These are phyloP conservation scores for Rubroboletus satanas DNA, from an alignment of 768 basidiomycete genomes.

Conservation along the genomic window DNA sequence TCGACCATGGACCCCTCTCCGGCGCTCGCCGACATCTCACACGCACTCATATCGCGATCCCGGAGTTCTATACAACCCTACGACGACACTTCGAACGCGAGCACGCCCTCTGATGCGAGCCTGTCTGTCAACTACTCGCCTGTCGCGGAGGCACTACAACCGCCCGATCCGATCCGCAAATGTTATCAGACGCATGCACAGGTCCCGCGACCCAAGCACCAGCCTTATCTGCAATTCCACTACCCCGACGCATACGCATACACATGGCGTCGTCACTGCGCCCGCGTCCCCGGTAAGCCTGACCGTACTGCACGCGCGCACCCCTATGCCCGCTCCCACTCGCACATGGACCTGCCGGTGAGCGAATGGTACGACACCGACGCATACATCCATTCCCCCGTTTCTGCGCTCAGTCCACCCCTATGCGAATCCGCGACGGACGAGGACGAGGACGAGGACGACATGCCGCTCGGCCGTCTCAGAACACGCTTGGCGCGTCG, in stretches of 20 bases:
- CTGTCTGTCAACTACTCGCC: not conserved
- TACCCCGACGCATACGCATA: slow-evolving; percentile 10
- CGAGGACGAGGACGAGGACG: slow-evolving; percentile 12
- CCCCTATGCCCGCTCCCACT: slow-evolving; percentile 4
- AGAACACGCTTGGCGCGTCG: slow-evolving; percentile 8
- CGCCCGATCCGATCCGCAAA: not conserved
- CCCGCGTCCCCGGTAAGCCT: slow-evolving; percentile 16
- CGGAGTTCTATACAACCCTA: slow-evolving; percentile 15
- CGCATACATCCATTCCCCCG: slow-evolving; percentile 15
- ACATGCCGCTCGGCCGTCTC: slow-evolving; percentile 14
- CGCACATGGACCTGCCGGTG: not conserved
- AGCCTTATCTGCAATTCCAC: slow-evolving; percentile 5
- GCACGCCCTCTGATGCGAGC: slow-evolving; percentile 3
- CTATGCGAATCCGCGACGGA: not conserved
- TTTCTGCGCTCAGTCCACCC: slow-evolving; percentile 19
- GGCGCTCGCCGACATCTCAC: slow-evolving; percentile 5
- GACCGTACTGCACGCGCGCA: not conserved
- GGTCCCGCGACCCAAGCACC: not conserved
- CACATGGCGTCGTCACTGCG: slow-evolving; percentile 16
- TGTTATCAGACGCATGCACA: not conserved
- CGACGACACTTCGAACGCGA: slow-evolving; percentile 1
- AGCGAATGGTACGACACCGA: slow-evolving; percentile 13
- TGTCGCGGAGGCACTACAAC: not conserved
- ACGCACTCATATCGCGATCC: slow-evolving; percentile 23
- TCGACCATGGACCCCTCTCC: slow-evolving; percentile 1